Evolutionary conservation across 495 filamentous ascomycete species (phyloP), one percentile per base, ranked within the genome.

Genomic region (Daldinia childiae): DNA sequence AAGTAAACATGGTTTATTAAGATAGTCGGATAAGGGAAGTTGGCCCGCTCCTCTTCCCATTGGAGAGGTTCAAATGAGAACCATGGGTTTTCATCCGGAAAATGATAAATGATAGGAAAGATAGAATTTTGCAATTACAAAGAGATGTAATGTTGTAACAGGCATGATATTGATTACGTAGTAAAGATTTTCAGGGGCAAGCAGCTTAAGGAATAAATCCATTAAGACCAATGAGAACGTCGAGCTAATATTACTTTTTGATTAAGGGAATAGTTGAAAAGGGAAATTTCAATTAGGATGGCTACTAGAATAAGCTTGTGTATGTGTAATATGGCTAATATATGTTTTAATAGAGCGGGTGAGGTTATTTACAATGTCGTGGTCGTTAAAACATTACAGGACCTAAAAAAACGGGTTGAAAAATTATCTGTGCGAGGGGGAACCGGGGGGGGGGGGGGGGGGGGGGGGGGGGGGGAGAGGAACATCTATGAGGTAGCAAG

Each of bases 31-130:
- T 21, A 55, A 61, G 58, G 51, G 38, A 56, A 66, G 65, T 51
- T 52, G 62, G 38, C 52, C 66, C 62, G 66, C 24, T 66, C 11
- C 66, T 21, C 56, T 62, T 50, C 71, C 71, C 58, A 73, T 73
- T 73, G 62, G 71, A 27, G 71, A 73, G 62, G 48, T 26, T 52
- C 34, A 21, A 15, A 57, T 17, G 15, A 52, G 71, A 62, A 62
- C 62, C 66, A 66, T 63, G 66, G 65, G 26, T 65, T 66, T 4
- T 27, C 58, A 54, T 58, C 61, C 58, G 66, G 58, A 17, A 66
- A 63, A 66, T 62, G 17, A 17, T 43, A 36, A 48, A 27, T 11
- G 32, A 34, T 11, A 11, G 9, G 32, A 11, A 17, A 30, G 12
- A 66, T 45, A 9, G 6, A 32, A 32, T 32, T 32, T 32, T 32